Conservation (phyloP, 139 green algal species). For the Picochlorum sp. region DNA sequence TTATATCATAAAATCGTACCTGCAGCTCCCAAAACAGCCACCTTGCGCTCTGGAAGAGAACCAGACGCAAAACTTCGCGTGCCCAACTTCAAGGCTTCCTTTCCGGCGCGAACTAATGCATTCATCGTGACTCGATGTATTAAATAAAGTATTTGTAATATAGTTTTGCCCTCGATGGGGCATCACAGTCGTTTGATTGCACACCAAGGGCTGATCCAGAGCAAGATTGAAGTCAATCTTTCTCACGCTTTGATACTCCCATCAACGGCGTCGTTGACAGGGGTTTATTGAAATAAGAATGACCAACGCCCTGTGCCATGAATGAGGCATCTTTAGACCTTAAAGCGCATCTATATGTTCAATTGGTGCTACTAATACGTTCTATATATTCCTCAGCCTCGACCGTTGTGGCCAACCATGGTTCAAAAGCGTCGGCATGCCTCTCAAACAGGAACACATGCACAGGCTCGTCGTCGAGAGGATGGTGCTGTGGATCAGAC, state of each 20-base stretch:
- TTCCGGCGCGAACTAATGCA: constrained; percentile 20
- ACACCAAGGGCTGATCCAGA: too few species aligned
- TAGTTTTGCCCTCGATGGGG: background rate
- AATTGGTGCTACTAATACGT: too few species aligned
- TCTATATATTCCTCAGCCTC: background rate
- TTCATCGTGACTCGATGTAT: constrained; percentile 24
- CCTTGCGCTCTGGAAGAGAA: constrained; percentile 51
- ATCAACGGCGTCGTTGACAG: too few species aligned
- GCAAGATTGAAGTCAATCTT: too few species aligned
- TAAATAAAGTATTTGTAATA: constrained; percentile 5
- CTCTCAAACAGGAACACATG: background rate
- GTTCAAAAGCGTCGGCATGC: constrained; percentile 1
- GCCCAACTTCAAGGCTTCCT: constrained; percentile 21
- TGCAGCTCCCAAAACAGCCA: constrained; percentile 78
- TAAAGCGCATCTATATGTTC: too few species aligned
- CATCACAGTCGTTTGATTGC: background rate
- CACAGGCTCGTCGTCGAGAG: background rate
- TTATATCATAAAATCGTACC: constrained; percentile 10
- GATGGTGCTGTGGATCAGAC: background rate
- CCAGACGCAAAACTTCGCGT: constrained; percentile 18
- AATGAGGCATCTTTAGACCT: too few species aligned
- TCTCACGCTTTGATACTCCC: too few species aligned
- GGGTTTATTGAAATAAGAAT: too few species aligned
- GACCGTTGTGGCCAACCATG: background rate
- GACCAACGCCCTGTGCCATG: too few species aligned